These are phyloP conservation scores for Paecilomyces formosus DNA, from an alignment of 2,329 filamentous ascomycete species.

Conservation along the genomic window DNA sequence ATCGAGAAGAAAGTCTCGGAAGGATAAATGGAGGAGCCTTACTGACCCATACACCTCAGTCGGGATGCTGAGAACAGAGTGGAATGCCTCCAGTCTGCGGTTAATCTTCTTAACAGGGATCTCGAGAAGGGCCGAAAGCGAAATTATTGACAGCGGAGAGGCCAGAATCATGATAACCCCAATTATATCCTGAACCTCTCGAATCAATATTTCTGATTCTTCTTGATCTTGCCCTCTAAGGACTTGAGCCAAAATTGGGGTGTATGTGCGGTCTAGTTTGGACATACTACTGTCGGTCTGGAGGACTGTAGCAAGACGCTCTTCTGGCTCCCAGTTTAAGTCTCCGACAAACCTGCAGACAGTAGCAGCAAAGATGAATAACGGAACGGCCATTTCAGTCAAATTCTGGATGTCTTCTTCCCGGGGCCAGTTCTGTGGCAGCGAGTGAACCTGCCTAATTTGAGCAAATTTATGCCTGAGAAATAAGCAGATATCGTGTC, in stretches of 20 bases:
- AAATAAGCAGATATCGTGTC: slow-evolving; percentile 19
- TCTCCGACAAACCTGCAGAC: slow-evolving; percentile 18
- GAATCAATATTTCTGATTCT: slow-evolving; percentile 5
- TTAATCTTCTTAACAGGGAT: slow-evolving; percentile 4
- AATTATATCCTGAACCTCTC: slow-evolving; percentile 14
- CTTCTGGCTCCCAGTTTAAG: slow-evolving; percentile 6
- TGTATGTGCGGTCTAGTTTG: slow-evolving; percentile 19
- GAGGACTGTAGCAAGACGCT: slow-evolving; percentile 8
- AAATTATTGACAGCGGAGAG: slow-evolving; percentile 11
- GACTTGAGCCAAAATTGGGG: slow-evolving; percentile 15
- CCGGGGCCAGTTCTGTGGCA: slow-evolving; percentile 16
- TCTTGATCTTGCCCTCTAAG: slow-evolving; percentile 5
- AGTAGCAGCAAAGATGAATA: slow-evolving; percentile 23
- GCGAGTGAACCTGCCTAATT: slow-evolving; percentile 6
- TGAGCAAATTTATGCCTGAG: slow-evolving; percentile 11
- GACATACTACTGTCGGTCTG: slow-evolving; percentile 5
- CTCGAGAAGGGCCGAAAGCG: slow-evolving; percentile 9
- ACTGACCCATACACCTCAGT: slow-evolving; percentile 5
- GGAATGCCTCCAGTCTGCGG: slow-evolving; percentile 7
- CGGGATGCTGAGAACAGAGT: slow-evolving; percentile 14
- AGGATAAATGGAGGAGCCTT: slow-evolving; percentile 20
- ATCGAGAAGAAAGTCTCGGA: slow-evolving; percentile 24
- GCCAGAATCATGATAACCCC: slow-evolving; percentile 15
- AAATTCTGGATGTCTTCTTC: slow-evolving; percentile 14
- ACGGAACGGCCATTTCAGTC: slow-evolving; percentile 18